Percentiles rank a stretch among this genome's conserved stretches.
Evolutionary conservation across 2,329 filamentous ascomycete genomes (phyloP).

Genomic region (Arthrobotrys musiformis): DNA sequence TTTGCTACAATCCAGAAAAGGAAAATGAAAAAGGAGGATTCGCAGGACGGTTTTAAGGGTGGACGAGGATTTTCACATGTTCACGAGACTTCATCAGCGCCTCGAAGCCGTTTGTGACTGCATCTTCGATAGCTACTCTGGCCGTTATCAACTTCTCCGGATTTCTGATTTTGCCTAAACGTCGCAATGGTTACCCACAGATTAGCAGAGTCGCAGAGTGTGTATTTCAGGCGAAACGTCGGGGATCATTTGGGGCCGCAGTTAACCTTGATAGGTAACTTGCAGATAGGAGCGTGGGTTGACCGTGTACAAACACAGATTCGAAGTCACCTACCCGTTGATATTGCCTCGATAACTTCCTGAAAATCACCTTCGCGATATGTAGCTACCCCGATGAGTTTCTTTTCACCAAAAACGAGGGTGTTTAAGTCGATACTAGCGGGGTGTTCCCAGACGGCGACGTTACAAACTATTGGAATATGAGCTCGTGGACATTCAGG

Average conservation of each 20-base stretch:
- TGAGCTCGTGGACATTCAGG: background rate
- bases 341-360: slow-evolving; percentile 52
- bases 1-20: background rate
- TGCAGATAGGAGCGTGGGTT: slow-evolving; percentile 28
- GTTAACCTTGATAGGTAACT: slow-evolving; percentile 22
- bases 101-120: slow-evolving; percentile 40
- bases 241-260: slow-evolving; percentile 20
- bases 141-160: slow-evolving; percentile 51
- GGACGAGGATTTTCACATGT: slow-evolving; percentile 54
- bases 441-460: slow-evolving; percentile 49
- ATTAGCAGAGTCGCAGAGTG: slow-evolving; percentile 6
- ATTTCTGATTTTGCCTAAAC: slow-evolving; percentile 46
- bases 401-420: slow-evolving; percentile 50
- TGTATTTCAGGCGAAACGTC: background rate
- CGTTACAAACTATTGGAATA: slow-evolving; percentile 37
- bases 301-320: background rate
- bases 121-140: slow-evolving; percentile 32
- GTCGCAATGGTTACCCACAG: background rate
- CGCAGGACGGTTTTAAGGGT: slow-evolving; percentile 19
- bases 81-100: slow-evolving; percentile 46
- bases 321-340: slow-evolving; percentile 41
- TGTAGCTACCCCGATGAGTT: slow-evolving; percentile 41
- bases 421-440: slow-evolving; percentile 44
- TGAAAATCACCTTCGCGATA: slow-evolving; percentile 49
- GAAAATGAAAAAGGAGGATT: background rate